phyloP scores from a whole-genome alignment of 1,284 basidiomycete genomes.

The Rhodofomes roseus region DNA sequence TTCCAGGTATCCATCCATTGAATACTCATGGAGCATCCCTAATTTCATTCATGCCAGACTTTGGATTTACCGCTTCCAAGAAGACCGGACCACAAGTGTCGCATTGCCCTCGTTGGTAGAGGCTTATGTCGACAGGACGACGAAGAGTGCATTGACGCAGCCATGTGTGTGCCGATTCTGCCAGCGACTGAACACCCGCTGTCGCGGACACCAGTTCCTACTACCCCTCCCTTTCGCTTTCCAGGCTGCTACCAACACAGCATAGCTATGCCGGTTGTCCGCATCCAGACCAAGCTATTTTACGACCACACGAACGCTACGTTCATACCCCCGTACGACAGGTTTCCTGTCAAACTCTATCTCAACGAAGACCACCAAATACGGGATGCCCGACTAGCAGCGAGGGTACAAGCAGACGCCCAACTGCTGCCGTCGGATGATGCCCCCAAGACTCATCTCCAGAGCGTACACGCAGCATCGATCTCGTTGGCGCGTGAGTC shows the following conservation, averaged over 20 bases:
- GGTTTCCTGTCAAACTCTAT: no score
- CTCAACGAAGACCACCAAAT: no score
- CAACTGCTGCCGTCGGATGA: no score
- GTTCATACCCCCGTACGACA: no score
- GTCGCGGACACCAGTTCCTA: background rate
- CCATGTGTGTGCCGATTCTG: background rate
- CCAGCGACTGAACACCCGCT: background rate
- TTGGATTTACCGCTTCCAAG: background rate
- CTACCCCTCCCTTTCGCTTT: background rate
- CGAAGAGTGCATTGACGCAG: background rate
- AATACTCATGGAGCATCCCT: no score
- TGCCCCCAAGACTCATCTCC: no score
- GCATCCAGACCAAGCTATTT: background rate
- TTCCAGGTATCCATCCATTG: background rate
- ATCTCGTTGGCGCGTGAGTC: no score
- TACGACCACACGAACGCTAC: background rate
- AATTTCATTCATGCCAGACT: background rate
- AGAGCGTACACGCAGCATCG: no score
- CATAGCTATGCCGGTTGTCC: background rate
- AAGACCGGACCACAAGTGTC: background rate
- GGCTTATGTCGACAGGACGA: background rate
- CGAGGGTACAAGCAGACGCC: no score
- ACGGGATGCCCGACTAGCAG: no score
- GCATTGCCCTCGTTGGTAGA: background rate
- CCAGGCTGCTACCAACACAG: slow-evolving; percentile 1